A percentile compares a stretch with the other conserved stretches of the same genome.
Conservation (phyloP, 177 flowering plant species). For the Vitis hybrid region DNA sequence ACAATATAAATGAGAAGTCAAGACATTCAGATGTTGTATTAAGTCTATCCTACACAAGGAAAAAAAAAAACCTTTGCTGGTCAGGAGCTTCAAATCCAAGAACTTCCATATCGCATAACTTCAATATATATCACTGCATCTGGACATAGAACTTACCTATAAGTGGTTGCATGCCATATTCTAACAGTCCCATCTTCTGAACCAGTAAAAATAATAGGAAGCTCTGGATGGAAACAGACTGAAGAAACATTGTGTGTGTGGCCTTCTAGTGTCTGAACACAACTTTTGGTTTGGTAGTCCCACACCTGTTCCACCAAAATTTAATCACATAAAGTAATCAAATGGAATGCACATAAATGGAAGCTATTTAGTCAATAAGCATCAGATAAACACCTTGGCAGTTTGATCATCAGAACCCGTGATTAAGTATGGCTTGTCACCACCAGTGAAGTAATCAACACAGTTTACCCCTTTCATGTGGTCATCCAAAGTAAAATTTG, state of each 20-base stretch:
- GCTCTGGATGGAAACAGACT: slow-evolving; percentile 90
- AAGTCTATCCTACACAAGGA: too few species aligned
- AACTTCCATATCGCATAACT: too few species aligned
- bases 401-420: slow-evolving; percentile 99
- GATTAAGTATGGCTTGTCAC: slow-evolving; percentile 84
- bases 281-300: slow-evolving; percentile 94
- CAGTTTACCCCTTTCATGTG: slow-evolving; percentile 95
- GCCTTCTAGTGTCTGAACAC: slow-evolving; percentile 94
- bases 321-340: too few species aligned
- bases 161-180: slow-evolving; percentile 92
- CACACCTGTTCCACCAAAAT: slow-evolving; percentile 53
- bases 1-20: too few species aligned
- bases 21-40: too few species aligned
- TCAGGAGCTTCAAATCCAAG: too few species aligned
- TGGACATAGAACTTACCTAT: slow-evolving; percentile 43
- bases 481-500: slow-evolving; percentile 91
- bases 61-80: too few species aligned
- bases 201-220: slow-evolving; percentile 92
- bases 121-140: not conserved
- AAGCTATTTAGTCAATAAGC: not conserved
- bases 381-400: slow-evolving; percentile 62
- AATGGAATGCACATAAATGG: too few species aligned
- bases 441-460: slow-evolving; percentile 90
- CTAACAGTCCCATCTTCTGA: slow-evolving; percentile 97
- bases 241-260: slow-evolving; percentile 95